Evolutionary conservation across 495 filamentous ascomycete species (phyloP).

Genomic region (Mytilinidion resinicola): DNA sequence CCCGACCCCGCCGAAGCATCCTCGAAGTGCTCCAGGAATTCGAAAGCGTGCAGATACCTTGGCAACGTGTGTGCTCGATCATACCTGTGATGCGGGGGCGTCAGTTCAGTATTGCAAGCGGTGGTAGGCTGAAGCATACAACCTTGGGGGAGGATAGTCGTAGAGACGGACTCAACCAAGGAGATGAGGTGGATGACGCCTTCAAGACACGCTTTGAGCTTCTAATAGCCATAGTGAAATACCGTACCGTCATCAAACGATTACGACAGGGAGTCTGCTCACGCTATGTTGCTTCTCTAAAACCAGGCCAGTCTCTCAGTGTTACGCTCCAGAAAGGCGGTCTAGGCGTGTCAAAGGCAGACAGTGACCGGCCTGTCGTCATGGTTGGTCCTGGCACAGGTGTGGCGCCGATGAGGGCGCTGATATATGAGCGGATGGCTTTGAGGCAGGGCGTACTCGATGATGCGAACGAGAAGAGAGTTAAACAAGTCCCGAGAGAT

Average conservation of each 20-base stretch:
- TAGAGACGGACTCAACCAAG: too few species aligned
- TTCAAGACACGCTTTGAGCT: constrained; percentile 58
- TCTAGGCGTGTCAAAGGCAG: constrained; percentile 42
- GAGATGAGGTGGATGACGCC: neutral
- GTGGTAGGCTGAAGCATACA: constrained; percentile 47
- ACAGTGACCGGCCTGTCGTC: constrained; percentile 55
- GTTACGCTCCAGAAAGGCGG: constrained; percentile 56
- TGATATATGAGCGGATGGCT: constrained; percentile 60
- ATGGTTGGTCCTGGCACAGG: constrained; percentile 88
- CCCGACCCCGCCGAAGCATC: constrained; percentile 82
- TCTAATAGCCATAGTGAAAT: constrained; percentile 85
- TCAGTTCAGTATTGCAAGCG: constrained; percentile 84
- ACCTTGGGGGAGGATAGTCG: constrained; percentile 15
- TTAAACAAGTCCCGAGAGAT: constrained; percentile 26
- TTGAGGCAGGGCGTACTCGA: constrained; percentile 35
- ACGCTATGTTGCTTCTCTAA: constrained; percentile 66
- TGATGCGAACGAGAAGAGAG: constrained; percentile 9
- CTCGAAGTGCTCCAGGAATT: constrained; percentile 91
- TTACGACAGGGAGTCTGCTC: constrained; percentile 86
- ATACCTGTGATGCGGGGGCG: constrained; percentile 71
- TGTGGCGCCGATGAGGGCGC: constrained; percentile 75
- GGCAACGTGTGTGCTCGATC: constrained; percentile 58
- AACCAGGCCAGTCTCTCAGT: constrained; percentile 48
- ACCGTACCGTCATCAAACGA: constrained; percentile 79
- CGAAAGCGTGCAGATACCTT: constrained; percentile 72